These are phyloP conservation scores for Tephrocybe sp. DNA, from an alignment of 768 basidiomycete species.

Conservation along the genomic window DNA sequence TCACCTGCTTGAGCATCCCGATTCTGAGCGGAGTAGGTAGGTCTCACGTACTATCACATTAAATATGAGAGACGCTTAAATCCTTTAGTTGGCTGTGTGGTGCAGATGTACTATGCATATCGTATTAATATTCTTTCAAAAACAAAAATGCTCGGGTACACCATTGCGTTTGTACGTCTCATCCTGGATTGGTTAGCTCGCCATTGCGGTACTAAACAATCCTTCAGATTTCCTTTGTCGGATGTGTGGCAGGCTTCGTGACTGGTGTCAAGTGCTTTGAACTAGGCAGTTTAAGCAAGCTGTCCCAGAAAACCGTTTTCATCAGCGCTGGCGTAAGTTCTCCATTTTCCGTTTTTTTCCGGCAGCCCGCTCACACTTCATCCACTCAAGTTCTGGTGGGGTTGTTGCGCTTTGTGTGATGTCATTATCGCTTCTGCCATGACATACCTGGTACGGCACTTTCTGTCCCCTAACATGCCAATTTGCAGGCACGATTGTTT, in stretches of 20 bases:
- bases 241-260: slow-evolving; percentile 18
- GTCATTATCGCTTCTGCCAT: slow-evolving; percentile 24
- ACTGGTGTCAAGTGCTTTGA: slow-evolving; percentile 21
- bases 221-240: slow-evolving; percentile 16
- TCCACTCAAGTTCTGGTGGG: slow-evolving; percentile 20
- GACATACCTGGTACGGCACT: slow-evolving; percentile 23
- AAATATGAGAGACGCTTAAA: not conserved
- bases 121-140: slow-evolving; percentile 28
- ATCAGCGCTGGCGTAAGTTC: slow-evolving; percentile 18
- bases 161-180: slow-evolving; percentile 16
- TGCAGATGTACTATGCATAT: slow-evolving; percentile 32
- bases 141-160: slow-evolving; percentile 17
- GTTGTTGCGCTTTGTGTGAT: slow-evolving; percentile 25
- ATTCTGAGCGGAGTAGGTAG: slow-evolving; percentile 28
- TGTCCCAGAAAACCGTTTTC: slow-evolving; percentile 16
- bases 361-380: not conserved
- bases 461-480: not conserved
- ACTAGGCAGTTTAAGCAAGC: slow-evolving; percentile 19
- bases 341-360: not conserved
- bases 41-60: not conserved
- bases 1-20: slow-evolving; percentile 26
- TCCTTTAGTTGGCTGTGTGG: slow-evolving; percentile 26
- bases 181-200: not conserved
- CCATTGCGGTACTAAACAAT: not conserved
- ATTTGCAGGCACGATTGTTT: not conserved